These are phyloP conservation scores for Peronospora farinosa DNA, from an alignment of 352 stramenopile species.

Conservation along the genomic window DNA sequence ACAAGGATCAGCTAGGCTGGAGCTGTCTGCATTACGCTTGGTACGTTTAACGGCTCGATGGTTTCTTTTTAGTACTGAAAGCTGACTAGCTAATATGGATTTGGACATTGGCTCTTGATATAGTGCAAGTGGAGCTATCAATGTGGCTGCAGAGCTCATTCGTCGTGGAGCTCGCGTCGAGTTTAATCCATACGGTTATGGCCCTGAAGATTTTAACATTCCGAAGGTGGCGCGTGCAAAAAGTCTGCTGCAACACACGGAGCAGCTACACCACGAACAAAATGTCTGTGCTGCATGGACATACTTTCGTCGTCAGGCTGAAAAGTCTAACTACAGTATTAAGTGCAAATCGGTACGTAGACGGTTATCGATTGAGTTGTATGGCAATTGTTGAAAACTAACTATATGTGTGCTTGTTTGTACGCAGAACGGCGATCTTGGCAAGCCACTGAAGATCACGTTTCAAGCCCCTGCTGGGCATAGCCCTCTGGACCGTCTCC, in stretches of 20 bases:
- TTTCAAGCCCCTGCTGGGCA: constrained; percentile 68
- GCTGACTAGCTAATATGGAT: constrained; percentile 6
- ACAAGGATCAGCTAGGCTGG: constrained; percentile 77
- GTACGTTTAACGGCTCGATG: constrained; percentile 25
- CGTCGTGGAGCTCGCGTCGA: constrained; percentile 59
- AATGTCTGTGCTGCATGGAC: constrained; percentile 72
- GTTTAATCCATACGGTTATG: constrained; percentile 84
- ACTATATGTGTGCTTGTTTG: constrained; percentile 2
- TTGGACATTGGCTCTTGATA: constrained; percentile 3
- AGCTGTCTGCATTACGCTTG: constrained; percentile 84
- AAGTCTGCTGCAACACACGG: constrained; percentile 81
- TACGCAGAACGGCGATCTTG: constrained; percentile 66
- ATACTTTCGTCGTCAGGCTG: constrained; percentile 68
- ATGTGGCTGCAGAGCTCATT: constrained; percentile 72
- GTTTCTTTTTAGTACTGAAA: not conserved
- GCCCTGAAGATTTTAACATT: constrained; percentile 79
- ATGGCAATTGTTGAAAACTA: not conserved
- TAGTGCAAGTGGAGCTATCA: constrained; percentile 62
- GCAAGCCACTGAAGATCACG: constrained; percentile 69
- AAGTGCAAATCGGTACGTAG: constrained; percentile 65
- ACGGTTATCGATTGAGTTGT: constrained; percentile 3
- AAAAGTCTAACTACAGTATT: constrained; percentile 56
- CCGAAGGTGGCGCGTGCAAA: constrained; percentile 73
- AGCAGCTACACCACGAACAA: constrained; percentile 78
- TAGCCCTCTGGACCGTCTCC: constrained; percentile 71